These are phyloP conservation scores for Neotropicomus parvogracilis DNA, from an alignment of 1,284 basidiomycete species.

Conservation along the genomic window DNA sequence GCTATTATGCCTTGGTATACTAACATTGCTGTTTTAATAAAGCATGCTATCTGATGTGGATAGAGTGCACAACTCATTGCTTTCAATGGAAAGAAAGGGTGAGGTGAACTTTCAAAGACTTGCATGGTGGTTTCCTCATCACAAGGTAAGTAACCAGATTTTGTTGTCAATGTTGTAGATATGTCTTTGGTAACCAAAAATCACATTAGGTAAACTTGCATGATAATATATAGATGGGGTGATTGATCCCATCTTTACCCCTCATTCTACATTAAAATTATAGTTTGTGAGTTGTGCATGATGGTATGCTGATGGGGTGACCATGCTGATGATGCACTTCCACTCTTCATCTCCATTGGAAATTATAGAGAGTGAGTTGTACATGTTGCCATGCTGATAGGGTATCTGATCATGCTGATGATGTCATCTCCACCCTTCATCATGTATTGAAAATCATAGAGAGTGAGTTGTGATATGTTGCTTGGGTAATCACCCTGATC, in stretches of 20 bases:
- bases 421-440: no score
- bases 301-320: background rate
- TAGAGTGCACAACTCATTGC: background rate
- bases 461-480: background rate
- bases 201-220: no score
- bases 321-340: background rate
- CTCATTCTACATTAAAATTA: no score
- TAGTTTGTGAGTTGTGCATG: no score
- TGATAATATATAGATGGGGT: no score
- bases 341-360: background rate
- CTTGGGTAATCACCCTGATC: no score
- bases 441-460: background rate
- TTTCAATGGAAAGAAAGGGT: background rate
- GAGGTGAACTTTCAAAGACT: background rate
- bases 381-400: background rate
- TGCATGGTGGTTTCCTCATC: conserved; percentile 4
- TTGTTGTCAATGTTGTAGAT: background rate
- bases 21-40: background rate
- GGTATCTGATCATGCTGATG: background rate
- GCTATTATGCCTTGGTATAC: background rate
- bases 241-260: no score
- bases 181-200: no score
- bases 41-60: background rate
- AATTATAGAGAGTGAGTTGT: background rate
- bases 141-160: background rate